Evolutionary conservation across 2,329 filamentous ascomycete genomes (phyloP), one percentile per base, ranked within the genome.

Genomic region (Ambrosiella xylebori): DNA sequence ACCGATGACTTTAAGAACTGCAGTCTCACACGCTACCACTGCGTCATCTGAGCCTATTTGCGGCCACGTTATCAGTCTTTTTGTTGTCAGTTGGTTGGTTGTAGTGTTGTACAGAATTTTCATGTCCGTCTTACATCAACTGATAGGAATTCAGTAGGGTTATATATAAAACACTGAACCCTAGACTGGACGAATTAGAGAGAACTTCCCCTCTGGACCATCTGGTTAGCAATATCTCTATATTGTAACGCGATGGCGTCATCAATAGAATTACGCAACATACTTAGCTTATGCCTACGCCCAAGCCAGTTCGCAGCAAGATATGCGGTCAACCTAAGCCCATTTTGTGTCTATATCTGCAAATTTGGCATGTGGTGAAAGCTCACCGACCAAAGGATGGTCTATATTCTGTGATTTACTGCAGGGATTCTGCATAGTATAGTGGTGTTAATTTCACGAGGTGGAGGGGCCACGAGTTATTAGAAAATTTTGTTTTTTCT

Each of bases 1-100:
- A 59, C 57, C 57, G 41, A 59, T 59, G 57, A 59, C 52, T 59
- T 59, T 59, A 59, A 59, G 57, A 59, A 54, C 57, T 59, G 57
- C 57, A 59, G 57, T 56, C 57, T 59, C 57, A 59, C 57, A 59
- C 44, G 52, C 57, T 56, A 44, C 52, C 57, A 59, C 57, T 59
- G 57, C 57, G 57, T 59, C 57, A 59, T 59, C 57, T 56, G 57
- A 59, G 53, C 50, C 41, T 36, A 36, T 27, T 12, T 12, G 13
- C 4, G 7, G 6, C 7, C 9, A 36, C n/a, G 49, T 27, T 52
- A 35, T 36, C 27, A n/a, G 17, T 8, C 35, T 7, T 37, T 52
- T 52, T 52, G 40, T n/a, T 41, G 3, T 41, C 40, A 41, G 11
- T 41, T 12, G 27, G 4, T 27, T 27, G 3, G 3, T 27, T 41